Conservation (phyloP, 768 basidiomycete genomes). For the Polyporus arcularius region DNA sequence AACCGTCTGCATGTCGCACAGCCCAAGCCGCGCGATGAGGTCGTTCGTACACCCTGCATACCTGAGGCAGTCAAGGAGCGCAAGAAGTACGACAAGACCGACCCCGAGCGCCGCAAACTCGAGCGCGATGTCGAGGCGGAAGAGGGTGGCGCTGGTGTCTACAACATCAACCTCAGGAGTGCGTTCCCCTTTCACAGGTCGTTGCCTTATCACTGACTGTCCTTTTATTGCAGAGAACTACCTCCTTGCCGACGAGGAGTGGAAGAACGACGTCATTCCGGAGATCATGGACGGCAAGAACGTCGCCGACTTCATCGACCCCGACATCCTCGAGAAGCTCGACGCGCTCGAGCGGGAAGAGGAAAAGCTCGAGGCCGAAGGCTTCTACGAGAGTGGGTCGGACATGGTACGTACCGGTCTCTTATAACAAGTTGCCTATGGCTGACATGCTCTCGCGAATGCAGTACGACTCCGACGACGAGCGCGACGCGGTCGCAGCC, state of each 20-base stretch:
- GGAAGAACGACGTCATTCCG: slow-evolving; percentile 98
- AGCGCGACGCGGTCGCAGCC: slow-evolving; percentile 71
- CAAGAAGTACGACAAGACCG: slow-evolving; percentile 84
- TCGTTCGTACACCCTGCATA: slow-evolving; percentile 84
- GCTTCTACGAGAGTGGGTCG: slow-evolving; percentile 90
- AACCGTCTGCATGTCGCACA: slow-evolving; percentile 97
- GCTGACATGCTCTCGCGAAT: neutral
- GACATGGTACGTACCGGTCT: slow-evolving; percentile 62
- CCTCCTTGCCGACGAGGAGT: slow-evolving; percentile 82
- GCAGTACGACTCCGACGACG: slow-evolving; percentile 62
- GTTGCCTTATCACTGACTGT: slow-evolving; percentile 2
- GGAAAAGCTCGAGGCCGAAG: slow-evolving; percentile 89
- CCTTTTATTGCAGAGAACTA: slow-evolving; percentile 70
- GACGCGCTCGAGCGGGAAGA: slow-evolving; percentile 97
- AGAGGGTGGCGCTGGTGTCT: slow-evolving; percentile 89
- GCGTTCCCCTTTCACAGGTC: slow-evolving; percentile 31
- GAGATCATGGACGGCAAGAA: slow-evolving; percentile 99
- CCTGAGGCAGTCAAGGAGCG: slow-evolving; percentile 78
- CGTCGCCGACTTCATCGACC: slow-evolving; percentile 97
- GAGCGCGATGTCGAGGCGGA: slow-evolving; percentile 83
- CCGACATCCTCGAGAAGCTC: slow-evolving; percentile 94
- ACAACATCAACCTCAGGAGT: slow-evolving; percentile 90
- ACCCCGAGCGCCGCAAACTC: slow-evolving; percentile 73
- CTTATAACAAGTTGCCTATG: neutral
- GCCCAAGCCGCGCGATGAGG: slow-evolving; percentile 88